Evolutionary conservation across 495 filamentous ascomycete species (phyloP), one percentile per base, ranked within the genome.

Genomic region (Xylaria scruposa): DNA sequence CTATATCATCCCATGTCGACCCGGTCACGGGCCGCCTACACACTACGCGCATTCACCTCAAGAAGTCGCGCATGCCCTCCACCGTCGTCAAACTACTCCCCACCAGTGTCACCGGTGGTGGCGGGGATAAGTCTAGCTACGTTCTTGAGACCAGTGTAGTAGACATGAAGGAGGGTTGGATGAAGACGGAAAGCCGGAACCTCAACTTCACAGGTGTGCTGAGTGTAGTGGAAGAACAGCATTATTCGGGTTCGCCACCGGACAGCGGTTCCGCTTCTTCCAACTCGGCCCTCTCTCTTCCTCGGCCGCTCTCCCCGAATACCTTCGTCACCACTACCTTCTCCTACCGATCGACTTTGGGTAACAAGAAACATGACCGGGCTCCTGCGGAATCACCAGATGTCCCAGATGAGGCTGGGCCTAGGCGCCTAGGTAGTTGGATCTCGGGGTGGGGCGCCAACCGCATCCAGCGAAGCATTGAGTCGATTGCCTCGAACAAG

Each of bases 61-160:
- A 99, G 81, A 92, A 93, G 77, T 97, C 94, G 4, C 94, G 96
- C 69, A 81, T 99, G 44, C 96, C 96, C 0, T 87, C 93, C 21
- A 89, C 92, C 1, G 89, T 97, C 19, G 83, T 95, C 47, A 95
- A 94, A 78, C 81, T 98, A 29, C 85, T 98, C 0, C 94, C 94
- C 0, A 88, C 90, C 65, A 86, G 81, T 67, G 82, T 90, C 38
- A 86, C 86, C 12, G 92, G 92, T 66, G 91, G 94, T 67, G 85
- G 93, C 42, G 87, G 91, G 38, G 90, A 91, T 78, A 93, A 89
- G 80, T 90, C 91, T 54, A 92, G 90, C 78, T 98, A 94, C 78
- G 96, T 98, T 73, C 88, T 99, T 59, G 96, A 99, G 81, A 94
- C 88, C 36, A 97, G 93, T 70, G 86, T 94, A 31, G 92, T 99